Percentiles rank a stretch among this genome's conserved stretches.
phyloP scores from a whole-genome alignment of 768 basidiomycete species.

The Suillus sp. region DNA sequence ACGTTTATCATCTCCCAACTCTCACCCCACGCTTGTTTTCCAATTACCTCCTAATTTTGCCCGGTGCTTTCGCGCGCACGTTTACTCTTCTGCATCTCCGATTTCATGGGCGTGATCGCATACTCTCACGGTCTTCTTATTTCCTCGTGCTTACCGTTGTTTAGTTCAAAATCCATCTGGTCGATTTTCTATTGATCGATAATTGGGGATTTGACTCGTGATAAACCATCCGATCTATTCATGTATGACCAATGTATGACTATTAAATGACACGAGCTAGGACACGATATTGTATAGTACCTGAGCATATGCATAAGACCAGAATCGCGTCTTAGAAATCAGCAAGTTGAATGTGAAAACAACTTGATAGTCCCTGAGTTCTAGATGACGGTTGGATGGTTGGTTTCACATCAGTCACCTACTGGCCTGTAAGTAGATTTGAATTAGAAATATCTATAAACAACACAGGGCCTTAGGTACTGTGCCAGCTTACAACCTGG shows the following conservation, averaged over 20 bases:
- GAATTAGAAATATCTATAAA: too few species aligned
- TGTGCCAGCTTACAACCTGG: neutral
- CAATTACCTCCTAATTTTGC: neutral
- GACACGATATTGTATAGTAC: neutral
- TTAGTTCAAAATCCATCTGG: neutral
- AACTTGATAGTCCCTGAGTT: too few species aligned
- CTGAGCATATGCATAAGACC: neutral
- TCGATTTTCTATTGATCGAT: neutral
- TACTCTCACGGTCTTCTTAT: neutral
- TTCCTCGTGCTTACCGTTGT: neutral
- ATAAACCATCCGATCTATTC: neutral
- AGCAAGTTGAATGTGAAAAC: neutral
- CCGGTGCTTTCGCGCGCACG: neutral
- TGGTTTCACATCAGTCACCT: too few species aligned
- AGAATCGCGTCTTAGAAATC: neutral
- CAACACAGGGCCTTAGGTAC: neutral
- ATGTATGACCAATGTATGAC: neutral
- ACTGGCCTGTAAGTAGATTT: too few species aligned
- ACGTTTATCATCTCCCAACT: neutral
- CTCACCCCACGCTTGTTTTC: neutral
- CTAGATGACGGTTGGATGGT: neutral
- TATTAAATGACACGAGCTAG: neutral
- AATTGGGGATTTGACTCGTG: neutral
- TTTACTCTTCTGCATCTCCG: neutral
- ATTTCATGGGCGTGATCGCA: neutral